Base-by-base conservation (phyloP, 148 eudicot species). In the Limonium bicolor region DNA sequence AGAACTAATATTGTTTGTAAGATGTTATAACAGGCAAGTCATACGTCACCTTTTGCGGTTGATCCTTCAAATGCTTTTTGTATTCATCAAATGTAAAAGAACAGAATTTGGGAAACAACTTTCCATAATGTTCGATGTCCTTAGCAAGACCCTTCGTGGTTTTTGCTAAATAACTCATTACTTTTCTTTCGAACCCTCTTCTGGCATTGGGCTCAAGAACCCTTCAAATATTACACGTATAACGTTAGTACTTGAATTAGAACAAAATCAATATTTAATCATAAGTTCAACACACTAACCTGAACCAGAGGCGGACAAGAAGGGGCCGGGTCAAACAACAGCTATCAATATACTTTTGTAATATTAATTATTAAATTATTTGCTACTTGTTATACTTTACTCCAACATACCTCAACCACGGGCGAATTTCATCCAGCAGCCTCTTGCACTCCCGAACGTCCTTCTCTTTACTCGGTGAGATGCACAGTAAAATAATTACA, bases 401-500 rank as follows among this genome's bases (percentile, higher is more conserved):
- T n/a, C n/a, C n/a, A n/a, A n/a, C n/a, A n/a, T n/a, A n/a, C n/a
- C n/a, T n/a, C n/a, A n/a, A n/a, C n/a, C n/a, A 88, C 4, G 86
- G 79, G 0, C 41, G 45, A 26, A 68, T 66, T 57, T 77, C 94
- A 1, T 58, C 18, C 34, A 77, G 32, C 19, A 88, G 20, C 21
- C 53, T 55, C 37, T 48, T 3, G 36, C 80, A 83, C 46, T 70
- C 70, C 0, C 38, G 60, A 3, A 16, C 86, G 11, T 61, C 64
- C 59, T 64, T 77, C 31, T 61, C 63, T 45, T 54, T 68, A 48
- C 59, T 63, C 66, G 55, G 26, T 1, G 63, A 52, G 45, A 58
- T 73, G 44, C 84, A 74, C 41, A 74, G 81, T 8, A 66, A 63
- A 16, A 83, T 26, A 5, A 42, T 62, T n/a, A 74, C 64, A 33